Percentiles rank a stretch among this genome's conserved stretches.
phyloP scores from a whole-genome alignment of 495 filamentous ascomycete genomes.

The Neurospora sp. region DNA sequence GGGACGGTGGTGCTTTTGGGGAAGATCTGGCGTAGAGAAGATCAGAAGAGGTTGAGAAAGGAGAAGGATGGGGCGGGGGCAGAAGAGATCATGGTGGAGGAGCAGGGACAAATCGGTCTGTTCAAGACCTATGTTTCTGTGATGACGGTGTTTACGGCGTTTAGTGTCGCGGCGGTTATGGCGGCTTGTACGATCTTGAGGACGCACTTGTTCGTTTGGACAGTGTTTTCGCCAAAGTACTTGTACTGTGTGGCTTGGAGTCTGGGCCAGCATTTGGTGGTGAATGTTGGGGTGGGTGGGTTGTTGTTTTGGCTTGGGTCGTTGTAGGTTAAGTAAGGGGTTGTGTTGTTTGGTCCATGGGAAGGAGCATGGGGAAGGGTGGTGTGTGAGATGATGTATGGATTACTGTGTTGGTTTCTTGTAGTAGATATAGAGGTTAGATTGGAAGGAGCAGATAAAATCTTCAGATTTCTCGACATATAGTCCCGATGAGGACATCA shows the following conservation, averaged over 20 bases:
- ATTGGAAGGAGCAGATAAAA: background rate
- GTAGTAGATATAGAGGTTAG: background rate
- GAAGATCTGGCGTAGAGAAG: background rate
- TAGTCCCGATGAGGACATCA: background rate
- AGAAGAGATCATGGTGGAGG: background rate
- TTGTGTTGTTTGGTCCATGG: background rate
- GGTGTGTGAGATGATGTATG: background rate
- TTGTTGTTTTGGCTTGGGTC: conserved; percentile 44
- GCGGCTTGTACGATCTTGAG: conserved; percentile 73
- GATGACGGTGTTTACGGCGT: conserved; percentile 56
- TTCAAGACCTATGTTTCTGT: conserved; percentile 43
- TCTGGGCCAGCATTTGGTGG: conserved; percentile 62
- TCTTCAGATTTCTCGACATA: background rate
- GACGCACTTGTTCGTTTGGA: conserved; percentile 97
- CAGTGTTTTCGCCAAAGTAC: conserved; percentile 95
- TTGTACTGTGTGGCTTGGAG: conserved; percentile 85
- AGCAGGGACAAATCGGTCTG: conserved; percentile 1
- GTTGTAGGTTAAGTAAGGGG: background rate
- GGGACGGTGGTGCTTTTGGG: conserved; percentile 47
- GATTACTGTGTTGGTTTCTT: background rate
- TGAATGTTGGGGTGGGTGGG: conserved; percentile 52
- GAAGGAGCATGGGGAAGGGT: background rate
- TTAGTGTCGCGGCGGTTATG: conserved; percentile 64
- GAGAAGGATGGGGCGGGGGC: conserved; percentile 3
- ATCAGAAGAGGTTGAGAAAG: background rate